Conservation (phyloP, 139 green algal genomes). For the Ettlia oleoabundans region DNA sequence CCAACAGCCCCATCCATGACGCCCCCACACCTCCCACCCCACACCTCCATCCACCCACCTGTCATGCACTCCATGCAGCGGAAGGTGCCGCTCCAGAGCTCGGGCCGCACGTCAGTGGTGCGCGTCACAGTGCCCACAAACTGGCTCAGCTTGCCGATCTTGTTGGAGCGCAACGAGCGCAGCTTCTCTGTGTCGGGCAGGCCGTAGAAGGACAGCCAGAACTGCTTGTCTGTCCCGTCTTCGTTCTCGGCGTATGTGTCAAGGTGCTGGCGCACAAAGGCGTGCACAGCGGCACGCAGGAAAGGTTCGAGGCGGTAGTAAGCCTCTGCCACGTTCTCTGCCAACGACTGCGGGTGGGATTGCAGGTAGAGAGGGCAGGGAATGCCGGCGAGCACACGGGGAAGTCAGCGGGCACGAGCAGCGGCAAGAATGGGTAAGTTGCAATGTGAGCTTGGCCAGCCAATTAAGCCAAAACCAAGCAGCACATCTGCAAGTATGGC, state of each 20-base stretch:
- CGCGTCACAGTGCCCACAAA: conserved; percentile 93
- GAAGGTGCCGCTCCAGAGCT: conserved; percentile 95
- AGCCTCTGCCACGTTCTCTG: conserved; percentile 39
- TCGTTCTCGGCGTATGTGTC: conserved; percentile 64
- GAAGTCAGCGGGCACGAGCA: too few species aligned
- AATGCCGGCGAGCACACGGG: too few species aligned
- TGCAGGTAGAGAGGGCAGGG: neutral
- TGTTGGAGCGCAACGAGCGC: conserved; percentile 48
- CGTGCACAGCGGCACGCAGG: conserved; percentile 73
- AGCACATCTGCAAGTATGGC: too few species aligned
- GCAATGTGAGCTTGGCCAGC: too few species aligned
- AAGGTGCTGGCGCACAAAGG: conserved; percentile 77
- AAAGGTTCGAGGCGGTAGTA: conserved; percentile 78
- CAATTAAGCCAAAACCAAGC: too few species aligned
- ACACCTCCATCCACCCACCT: neutral
- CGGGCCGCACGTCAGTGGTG: conserved; percentile 93
- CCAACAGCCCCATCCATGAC: neutral
- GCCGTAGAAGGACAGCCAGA: conserved; percentile 87
- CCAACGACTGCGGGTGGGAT: conserved; percentile 34
- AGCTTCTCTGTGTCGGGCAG: conserved; percentile 53
- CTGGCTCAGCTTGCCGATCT: conserved; percentile 61
- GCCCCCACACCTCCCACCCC: neutral
- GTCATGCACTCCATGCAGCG: conserved; percentile 85
- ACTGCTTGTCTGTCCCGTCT: conserved; percentile 77
- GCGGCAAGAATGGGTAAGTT: too few species aligned